A percentile compares a stretch with the other conserved stretches of the same genome.
phyloP scores from a whole-genome alignment of 495 filamentous ascomycete genomes.

The Lophiostoma macrostomum region DNA sequence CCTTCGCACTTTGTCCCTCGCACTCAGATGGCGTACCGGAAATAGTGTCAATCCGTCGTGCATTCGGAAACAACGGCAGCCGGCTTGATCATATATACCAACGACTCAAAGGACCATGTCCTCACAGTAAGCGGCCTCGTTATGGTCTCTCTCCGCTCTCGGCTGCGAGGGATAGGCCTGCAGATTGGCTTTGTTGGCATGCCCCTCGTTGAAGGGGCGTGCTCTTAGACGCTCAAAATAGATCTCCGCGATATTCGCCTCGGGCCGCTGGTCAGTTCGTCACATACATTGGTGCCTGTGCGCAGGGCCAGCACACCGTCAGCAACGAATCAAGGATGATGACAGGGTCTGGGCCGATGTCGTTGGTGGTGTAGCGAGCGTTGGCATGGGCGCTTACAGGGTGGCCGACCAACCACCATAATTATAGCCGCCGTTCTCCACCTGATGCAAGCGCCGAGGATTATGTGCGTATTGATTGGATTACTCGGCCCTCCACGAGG shows the following conservation, averaged over 20 bases:
- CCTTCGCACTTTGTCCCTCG: not conserved
- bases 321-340: conserved; percentile 18
- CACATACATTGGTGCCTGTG: conserved; percentile 31
- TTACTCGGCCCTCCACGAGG: conserved; percentile 11
- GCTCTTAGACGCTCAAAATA: conserved; percentile 25
- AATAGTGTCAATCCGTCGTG: conserved; percentile 20
- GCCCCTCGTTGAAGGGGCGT: not conserved
- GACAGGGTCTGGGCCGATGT: conserved; percentile 12
- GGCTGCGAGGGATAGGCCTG: not conserved
- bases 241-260: conserved; percentile 21
- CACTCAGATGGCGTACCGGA: conserved; percentile 1
- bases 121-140: not conserved
- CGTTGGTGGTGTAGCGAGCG: conserved; percentile 28
- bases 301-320: conserved; percentile 22
- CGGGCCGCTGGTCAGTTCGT: conserved; percentile 32
- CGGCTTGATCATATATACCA: conserved; percentile 8
- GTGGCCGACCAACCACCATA: conserved; percentile 25
- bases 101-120: not conserved
- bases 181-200: conserved; percentile 5
- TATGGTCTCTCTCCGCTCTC: conserved; percentile 9
- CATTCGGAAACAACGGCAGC: conserved; percentile 20
- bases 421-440: conserved; percentile 29
- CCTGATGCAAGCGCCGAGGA: conserved; percentile 31
- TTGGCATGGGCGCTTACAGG: conserved; percentile 30
- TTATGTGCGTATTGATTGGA: conserved; percentile 31